Conservation (phyloP, 306 rosid species). For the Quercus mongolica region DNA sequence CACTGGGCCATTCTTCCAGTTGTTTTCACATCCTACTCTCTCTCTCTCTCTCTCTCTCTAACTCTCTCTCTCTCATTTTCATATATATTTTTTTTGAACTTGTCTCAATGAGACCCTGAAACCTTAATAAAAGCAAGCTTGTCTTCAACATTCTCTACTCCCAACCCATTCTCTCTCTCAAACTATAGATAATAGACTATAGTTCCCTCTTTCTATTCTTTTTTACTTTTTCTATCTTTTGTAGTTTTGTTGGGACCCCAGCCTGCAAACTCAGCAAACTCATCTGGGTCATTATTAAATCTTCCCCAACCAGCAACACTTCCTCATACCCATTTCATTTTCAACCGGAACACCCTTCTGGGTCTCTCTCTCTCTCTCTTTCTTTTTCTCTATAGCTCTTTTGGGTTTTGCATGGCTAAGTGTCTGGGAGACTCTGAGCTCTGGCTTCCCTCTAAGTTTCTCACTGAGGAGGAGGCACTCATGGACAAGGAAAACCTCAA, state of each 20-base stretch:
- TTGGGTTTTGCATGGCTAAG: constrained; percentile 24
- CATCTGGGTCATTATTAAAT: constrained; percentile 54
- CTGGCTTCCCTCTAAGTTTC: constrained; percentile 41
- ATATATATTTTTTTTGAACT: constrained; percentile 10
- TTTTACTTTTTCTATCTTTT: not conserved
- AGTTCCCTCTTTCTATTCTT: not conserved
- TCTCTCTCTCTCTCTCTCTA: not conserved
- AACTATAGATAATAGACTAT: not conserved
- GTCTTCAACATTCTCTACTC: constrained; percentile 54
- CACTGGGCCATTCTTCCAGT: constrained; percentile 47
- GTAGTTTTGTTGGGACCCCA: constrained; percentile 40
- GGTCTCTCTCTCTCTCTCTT: not conserved
- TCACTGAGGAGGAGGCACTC: constrained; percentile 13
- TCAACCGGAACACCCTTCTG: not conserved
- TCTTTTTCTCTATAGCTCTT: too few species aligned
- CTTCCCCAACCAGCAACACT: constrained; percentile 43
- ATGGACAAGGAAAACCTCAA: constrained; percentile 24
- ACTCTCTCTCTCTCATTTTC: not conserved
- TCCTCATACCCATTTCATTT: not conserved
- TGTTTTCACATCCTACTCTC: constrained; percentile 27
- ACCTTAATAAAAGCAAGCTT: constrained; percentile 73
- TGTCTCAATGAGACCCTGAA: constrained; percentile 45
- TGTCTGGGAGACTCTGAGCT: constrained; percentile 26
- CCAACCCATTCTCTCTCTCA: not conserved
- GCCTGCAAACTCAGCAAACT: constrained; percentile 42